These are phyloP conservation scores for Mucor mucedo DNA, from an alignment of 371 early-diverging fungal genomes.

Conservation along the genomic window DNA sequence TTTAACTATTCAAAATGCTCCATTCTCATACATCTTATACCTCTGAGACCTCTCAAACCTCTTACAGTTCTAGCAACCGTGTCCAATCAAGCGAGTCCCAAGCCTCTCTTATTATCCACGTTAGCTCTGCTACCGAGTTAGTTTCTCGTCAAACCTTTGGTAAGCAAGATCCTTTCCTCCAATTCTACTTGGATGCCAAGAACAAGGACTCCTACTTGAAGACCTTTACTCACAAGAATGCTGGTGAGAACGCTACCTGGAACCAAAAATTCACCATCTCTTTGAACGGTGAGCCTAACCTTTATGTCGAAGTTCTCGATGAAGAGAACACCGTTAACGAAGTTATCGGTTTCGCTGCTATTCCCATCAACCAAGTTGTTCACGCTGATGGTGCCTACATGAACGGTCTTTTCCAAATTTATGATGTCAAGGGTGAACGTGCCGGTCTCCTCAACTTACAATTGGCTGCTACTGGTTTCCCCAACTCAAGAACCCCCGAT, in stretches of 20 bases:
- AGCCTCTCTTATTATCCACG: slow-evolving; percentile 45
- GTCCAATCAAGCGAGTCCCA: slow-evolving; percentile 5
- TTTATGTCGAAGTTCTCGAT: slow-evolving; percentile 63
- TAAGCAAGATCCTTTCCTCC: slow-evolving; percentile 66
- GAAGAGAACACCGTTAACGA: slow-evolving; percentile 54
- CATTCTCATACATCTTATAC: too few species aligned
- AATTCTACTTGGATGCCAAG: slow-evolving; percentile 50
- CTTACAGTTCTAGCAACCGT: too few species aligned
- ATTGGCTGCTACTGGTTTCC: slow-evolving; percentile 55
- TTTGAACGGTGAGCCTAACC: slow-evolving; percentile 53
- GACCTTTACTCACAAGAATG: slow-evolving; percentile 63
- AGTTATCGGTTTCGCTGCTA: slow-evolving; percentile 65
- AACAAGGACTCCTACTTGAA: slow-evolving; percentile 56
- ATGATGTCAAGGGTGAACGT: slow-evolving; percentile 48
- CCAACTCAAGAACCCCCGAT: slow-evolving; percentile 41
- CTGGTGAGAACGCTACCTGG: slow-evolving; percentile 60
- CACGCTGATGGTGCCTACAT: slow-evolving; percentile 54
- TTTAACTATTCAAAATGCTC: slow-evolving; percentile 19
- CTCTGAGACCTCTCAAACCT: too few species aligned
- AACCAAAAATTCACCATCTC: slow-evolving; percentile 59
- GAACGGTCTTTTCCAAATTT: slow-evolving; percentile 57
- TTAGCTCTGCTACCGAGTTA: slow-evolving; percentile 49
- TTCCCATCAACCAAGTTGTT: slow-evolving; percentile 62
- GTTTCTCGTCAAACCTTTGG: slow-evolving; percentile 51
- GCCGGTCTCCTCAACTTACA: slow-evolving; percentile 56